Evolutionary conservation across 768 basidiomycete species (phyloP), one percentile per base, ranked within the genome.

Genomic region (Melanogaster broomeanus): DNA sequence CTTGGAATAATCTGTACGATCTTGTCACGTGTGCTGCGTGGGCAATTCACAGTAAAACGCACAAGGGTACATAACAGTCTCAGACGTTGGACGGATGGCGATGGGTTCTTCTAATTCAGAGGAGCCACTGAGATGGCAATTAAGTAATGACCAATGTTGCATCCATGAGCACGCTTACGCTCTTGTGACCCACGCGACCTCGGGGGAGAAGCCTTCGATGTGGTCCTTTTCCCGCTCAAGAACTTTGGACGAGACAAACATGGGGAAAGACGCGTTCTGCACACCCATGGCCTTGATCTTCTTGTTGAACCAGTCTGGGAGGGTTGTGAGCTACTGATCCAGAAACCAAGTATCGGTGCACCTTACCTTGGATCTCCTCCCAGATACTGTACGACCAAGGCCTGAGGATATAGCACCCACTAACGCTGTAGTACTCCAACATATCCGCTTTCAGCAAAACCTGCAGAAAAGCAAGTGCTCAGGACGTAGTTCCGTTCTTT

Each of bases 51-150:
- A 43, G 35, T 22, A 15, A 30, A 24, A 72, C 89, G 61, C 65
- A 93, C 92, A 97, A 28, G 96, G 96, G 73, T 99, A 99, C 97
- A 99, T 99, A 69, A 88, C 93, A 28, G 96, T 99, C 72, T 99
- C 96, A 0, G 95, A 98, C 0, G 96, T 99, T 34, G 96, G 97
- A 59, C 96, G 90, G 63, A 99, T 97, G 41, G 96, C 96, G 57
- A 99, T 93, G 34, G 92, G 95, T 66, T 98, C 96, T 65, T 98
- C 94, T 21, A 99, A 81, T 28, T 98, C 96, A 18, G 92, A 93
- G 56, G 81, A 82, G 42, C 97, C 97, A 47, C 93, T 94, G 64
- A 25, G 39, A 19, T 12, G 52, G 19, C 19, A 25, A 47, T 50
- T 35, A 56, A 31, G 34, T 19, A 25, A 48, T 6, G 16, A 27